These are phyloP conservation scores for Neofusicoccum sp. DNA, from an alignment of 2,329 filamentous ascomycete species.

Conservation along the genomic window DNA sequence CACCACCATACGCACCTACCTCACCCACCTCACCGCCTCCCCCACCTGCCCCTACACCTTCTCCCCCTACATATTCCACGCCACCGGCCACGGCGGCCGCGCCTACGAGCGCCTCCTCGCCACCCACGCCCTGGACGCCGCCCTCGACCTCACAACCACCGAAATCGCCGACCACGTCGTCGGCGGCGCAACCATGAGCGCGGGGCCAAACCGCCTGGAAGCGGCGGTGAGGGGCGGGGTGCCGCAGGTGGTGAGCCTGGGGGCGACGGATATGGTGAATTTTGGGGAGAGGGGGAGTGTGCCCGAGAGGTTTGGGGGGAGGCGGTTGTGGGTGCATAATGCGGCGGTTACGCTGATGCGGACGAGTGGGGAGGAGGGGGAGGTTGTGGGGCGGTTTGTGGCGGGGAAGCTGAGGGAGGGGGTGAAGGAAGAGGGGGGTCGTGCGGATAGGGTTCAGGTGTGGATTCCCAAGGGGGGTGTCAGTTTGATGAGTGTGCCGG, in stretches of 20 bases:
- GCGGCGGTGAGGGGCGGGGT: slow-evolving; percentile 61
- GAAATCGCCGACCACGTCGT: slow-evolving; percentile 66
- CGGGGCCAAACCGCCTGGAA: slow-evolving; percentile 59
- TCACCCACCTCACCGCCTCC: slow-evolving; percentile 41
- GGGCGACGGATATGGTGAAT: slow-evolving; percentile 56
- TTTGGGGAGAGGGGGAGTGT: slow-evolving; percentile 61
- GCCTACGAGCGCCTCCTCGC: slow-evolving; percentile 68
- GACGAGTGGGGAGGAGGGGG: slow-evolving; percentile 61
- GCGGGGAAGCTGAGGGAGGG: slow-evolving; percentile 53
- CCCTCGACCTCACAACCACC: slow-evolving; percentile 72
- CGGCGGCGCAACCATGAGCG: slow-evolving; percentile 65
- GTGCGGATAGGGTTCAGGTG: slow-evolving; percentile 49
- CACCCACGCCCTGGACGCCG: slow-evolving; percentile 63
- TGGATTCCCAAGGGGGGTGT: slow-evolving; percentile 64
- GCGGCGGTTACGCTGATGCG: slow-evolving; percentile 67
- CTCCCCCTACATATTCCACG: slow-evolving; percentile 66
- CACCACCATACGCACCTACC: slow-evolving; percentile 56
- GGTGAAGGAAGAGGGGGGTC: slow-evolving; percentile 36
- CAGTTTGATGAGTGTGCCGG: slow-evolving; percentile 60
- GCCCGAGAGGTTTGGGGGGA: slow-evolving; percentile 55
- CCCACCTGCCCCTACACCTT: slow-evolving; percentile 38
- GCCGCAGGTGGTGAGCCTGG: slow-evolving; percentile 57
- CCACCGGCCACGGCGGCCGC: slow-evolving; percentile 67
- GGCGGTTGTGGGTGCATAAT: slow-evolving; percentile 67
- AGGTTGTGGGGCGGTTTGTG: slow-evolving; percentile 59